Percentiles rank a stretch among this genome's conserved stretches.
Evolutionary conservation across 176 grass and related monocot genomes (phyloP).

Genomic region (Typha latifolia): DNA sequence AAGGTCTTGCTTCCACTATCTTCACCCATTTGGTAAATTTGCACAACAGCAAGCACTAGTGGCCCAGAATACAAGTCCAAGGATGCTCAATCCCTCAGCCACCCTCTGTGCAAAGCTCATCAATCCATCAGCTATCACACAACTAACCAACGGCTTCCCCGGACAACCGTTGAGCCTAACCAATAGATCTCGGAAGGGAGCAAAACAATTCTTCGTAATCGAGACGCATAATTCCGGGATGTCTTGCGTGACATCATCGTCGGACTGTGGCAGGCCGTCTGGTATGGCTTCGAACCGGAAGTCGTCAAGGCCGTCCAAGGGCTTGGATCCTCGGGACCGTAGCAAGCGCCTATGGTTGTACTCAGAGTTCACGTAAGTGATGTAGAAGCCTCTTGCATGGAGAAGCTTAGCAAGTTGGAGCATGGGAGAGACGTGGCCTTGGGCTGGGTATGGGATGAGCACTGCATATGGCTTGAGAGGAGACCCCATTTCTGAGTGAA

Average conservation of each 20-base stretch:
- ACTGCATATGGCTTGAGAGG: conserved; percentile 29
- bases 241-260: conserved; percentile 64
- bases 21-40: too few species aligned
- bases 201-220: conserved; percentile 23
- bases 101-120: conserved; percentile 67
- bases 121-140: conserved; percentile 59
- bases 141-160: conserved; percentile 26
- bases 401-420: conserved; percentile 57
- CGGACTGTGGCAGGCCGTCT: conserved; percentile 44
- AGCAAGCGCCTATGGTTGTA: conserved; percentile 61
- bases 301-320: conserved; percentile 31
- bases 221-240: conserved; percentile 50
- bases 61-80: conserved; percentile 61
- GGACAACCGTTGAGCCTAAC: conserved; percentile 18
- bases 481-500: neutral
- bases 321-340: conserved; percentile 20
- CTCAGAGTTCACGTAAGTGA: conserved; percentile 77
- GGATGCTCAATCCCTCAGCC: conserved; percentile 44
- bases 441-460: conserved; percentile 48
- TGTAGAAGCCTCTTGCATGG: conserved; percentile 48
- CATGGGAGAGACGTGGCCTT: conserved; percentile 77
- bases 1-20: too few species aligned
- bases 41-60: conserved; percentile 52
- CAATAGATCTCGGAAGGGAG: conserved; percentile 48
- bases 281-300: conserved; percentile 51